Conservation (phyloP, 768 basidiomycete species). For the Termitomyces sp. region DNA sequence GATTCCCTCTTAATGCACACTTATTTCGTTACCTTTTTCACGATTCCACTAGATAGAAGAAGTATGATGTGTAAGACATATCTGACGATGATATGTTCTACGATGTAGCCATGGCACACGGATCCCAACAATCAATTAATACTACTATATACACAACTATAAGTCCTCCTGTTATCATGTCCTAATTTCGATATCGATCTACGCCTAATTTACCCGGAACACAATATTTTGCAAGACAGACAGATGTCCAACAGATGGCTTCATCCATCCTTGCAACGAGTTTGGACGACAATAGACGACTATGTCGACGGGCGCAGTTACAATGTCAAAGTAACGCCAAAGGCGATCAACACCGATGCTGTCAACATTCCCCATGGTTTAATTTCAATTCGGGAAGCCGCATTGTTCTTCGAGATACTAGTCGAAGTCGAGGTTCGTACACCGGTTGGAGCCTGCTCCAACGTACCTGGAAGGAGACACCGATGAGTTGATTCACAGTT, state of each 20-base stretch:
- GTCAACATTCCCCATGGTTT: neutral
- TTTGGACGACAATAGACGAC: neutral
- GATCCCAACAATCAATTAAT: neutral
- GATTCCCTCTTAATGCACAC: conserved; percentile 3
- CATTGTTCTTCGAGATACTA: neutral
- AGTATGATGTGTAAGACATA: too few relatives aligned
- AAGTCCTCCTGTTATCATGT: neutral
- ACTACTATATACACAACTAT: neutral
- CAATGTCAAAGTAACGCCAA: neutral
- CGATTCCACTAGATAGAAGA: too few relatives aligned
- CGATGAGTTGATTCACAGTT: neutral
- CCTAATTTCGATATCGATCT: neutral
- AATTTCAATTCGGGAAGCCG: neutral
- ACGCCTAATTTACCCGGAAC: neutral
- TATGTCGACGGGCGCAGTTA: neutral
- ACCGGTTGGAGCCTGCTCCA: conserved; percentile 35
- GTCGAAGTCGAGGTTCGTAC: conserved; percentile 16
- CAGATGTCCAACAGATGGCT: neutral
- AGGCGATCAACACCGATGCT: neutral
- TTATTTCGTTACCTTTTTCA: too few relatives aligned
- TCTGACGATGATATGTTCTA: neutral
- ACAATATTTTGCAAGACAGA: neutral
- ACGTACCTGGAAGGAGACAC: conserved; percentile 2
- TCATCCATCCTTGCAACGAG: neutral
- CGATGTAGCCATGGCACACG: neutral